Evolutionary conservation across 176 grass and related monocot genomes (phyloP).

Genomic region (Aegilops speltoides): DNA sequence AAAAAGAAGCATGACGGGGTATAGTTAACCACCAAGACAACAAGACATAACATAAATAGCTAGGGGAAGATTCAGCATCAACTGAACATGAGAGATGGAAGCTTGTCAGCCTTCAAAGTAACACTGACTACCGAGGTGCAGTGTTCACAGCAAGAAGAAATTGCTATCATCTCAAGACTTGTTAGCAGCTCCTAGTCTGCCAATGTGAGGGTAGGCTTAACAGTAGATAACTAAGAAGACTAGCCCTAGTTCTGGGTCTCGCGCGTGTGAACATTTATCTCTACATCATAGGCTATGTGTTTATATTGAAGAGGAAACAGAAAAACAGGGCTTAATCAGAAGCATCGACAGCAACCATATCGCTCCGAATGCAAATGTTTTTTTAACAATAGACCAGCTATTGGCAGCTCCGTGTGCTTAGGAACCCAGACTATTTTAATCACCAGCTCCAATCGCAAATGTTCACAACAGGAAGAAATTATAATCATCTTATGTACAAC

Average conservation of each 20-base stretch:
- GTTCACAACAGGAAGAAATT: not conserved
- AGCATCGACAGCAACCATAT: not conserved
- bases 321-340: not conserved
- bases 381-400: not conserved
- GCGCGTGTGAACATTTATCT: not conserved
- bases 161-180: not conserved
- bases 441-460: too few relatives aligned
- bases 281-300: not conserved
- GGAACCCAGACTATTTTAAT: too few relatives aligned
- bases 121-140: not conserved
- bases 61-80: not conserved
- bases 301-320: not conserved
- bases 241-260: not conserved
- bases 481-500: not conserved
- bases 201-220: not conserved
- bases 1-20: not conserved
- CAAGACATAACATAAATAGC: not conserved
- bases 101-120: not conserved
- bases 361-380: not conserved
- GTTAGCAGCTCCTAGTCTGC: not conserved
- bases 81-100: not conserved
- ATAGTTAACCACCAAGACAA: not conserved
- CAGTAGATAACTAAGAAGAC: not conserved
- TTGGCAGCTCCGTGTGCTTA: not conserved
- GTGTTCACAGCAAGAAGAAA: not conserved